Percentiles rank a stretch among this genome's conserved stretches.
These are phyloP conservation scores for Diaporthe vaccinii DNA, from an alignment of 2,329 filamentous ascomycete species.

Conservation along the genomic window DNA sequence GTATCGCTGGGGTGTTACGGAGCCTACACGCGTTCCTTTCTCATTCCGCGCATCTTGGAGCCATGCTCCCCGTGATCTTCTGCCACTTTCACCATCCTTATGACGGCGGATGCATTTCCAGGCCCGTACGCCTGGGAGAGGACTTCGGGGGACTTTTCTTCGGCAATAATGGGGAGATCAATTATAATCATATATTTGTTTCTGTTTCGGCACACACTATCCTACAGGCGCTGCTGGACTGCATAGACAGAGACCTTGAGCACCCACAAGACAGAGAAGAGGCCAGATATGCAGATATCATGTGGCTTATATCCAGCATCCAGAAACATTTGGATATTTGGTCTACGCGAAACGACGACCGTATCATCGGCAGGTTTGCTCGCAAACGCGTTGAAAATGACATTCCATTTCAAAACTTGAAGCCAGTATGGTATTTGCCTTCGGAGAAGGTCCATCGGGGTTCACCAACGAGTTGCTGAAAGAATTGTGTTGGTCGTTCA, in stretches of 20 bases:
- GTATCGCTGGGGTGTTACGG: background rate
- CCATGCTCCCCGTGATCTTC: background rate
- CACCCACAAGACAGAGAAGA: no score
- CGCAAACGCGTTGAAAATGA: no score
- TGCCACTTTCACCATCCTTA: background rate
- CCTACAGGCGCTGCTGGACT: background rate
- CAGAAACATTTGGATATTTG: background rate
- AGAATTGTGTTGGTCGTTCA: background rate
- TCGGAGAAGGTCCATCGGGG: background rate
- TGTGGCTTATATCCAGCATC: background rate
- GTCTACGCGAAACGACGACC: background rate
- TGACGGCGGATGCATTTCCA: background rate
- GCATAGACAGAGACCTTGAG: background rate
- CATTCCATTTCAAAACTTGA: accelerated
- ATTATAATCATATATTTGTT: background rate
- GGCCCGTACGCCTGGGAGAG: accelerated
- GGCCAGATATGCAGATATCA: background rate
- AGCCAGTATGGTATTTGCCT: background rate
- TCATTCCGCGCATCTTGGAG: background rate
- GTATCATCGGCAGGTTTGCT: background rate
- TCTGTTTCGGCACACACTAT: background rate
- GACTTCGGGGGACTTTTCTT: accelerated
- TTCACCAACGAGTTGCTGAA: background rate
- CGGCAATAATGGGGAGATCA: accelerated
- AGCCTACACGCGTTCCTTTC: background rate